Evolutionary conservation across 805 yeast species (phyloP).

Genomic region (Cyberlindnera japonica): DNA sequence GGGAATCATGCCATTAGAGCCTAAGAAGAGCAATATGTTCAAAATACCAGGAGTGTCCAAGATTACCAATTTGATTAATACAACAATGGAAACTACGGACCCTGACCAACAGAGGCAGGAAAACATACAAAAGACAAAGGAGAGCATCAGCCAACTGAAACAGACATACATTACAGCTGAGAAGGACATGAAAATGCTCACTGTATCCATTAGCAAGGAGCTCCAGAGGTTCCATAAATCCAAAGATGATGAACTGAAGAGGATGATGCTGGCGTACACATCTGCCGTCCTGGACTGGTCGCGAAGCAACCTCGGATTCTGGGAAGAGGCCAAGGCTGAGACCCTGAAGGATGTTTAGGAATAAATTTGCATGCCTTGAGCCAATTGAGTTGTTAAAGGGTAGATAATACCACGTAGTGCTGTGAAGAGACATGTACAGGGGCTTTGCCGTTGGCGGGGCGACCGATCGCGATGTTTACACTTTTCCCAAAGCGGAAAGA

Average conservation of each 20-base stretch:
- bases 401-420: too few relatives aligned
- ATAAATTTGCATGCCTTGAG: background rate
- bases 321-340: conserved; percentile 53
- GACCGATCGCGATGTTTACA: conserved; percentile 1
- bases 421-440: too few relatives aligned
- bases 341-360: background rate
- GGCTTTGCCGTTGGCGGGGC: background rate
- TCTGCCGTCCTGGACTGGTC: conserved; percentile 63
- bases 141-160: conserved; percentile 44
- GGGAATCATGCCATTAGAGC: conserved; percentile 19
- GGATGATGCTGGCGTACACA: conserved; percentile 51
- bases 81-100: conserved; percentile 56
- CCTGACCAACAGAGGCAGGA: conserved; percentile 62
- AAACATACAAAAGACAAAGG: conserved; percentile 39
- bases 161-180: conserved; percentile 51
- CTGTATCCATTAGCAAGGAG: conserved; percentile 40
- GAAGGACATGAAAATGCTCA: conserved; percentile 46
- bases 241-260: conserved; percentile 48
- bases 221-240: conserved; percentile 43
- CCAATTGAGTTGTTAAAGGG: too few relatives aligned
- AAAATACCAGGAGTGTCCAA: conserved; percentile 52
- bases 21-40: conserved; percentile 35
- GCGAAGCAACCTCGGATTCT: conserved; percentile 57
- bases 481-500: conserved; percentile 1
- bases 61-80: conserved; percentile 50